A percentile compares a stretch with the other conserved stretches of the same genome.
These are phyloP conservation scores for Acanthamoeba lenticulata DNA, from an alignment of 208 protist species.

Conservation along the genomic window DNA sequence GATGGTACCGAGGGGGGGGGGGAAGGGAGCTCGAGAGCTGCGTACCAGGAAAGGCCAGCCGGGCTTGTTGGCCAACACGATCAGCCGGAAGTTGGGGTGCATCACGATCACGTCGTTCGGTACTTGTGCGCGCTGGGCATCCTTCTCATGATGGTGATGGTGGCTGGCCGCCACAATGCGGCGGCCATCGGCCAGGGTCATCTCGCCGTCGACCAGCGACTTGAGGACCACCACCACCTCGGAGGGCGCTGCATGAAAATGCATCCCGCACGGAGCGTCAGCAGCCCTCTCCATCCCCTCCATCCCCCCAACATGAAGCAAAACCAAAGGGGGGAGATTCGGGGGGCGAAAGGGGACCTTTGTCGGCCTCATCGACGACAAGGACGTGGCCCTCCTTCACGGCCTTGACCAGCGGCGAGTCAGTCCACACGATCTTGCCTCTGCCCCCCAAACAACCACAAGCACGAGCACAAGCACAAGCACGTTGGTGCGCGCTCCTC, in stretches of 20 bases:
- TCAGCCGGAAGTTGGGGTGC: constrained; percentile 82
- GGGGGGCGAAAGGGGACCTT: constrained; percentile 72
- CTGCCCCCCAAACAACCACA: constrained; percentile 67
- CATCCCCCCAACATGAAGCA: not conserved
- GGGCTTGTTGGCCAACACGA: constrained; percentile 80
- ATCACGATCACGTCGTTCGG: constrained; percentile 60
- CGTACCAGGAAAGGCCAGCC: constrained; percentile 64
- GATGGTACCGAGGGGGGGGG: not conserved
- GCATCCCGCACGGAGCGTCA: not conserved
- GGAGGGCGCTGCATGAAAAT: constrained; percentile 84
- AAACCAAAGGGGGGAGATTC: not conserved
- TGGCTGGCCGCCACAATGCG: not conserved
- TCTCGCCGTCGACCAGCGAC: constrained; percentile 83
- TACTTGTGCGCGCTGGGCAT: not conserved
- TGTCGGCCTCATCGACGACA: constrained; percentile 95
- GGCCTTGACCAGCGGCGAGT: constrained; percentile 94
- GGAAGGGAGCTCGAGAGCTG: not conserved
- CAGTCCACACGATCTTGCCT: constrained; percentile 92
- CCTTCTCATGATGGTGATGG: not conserved
- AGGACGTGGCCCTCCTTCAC: constrained; percentile 92
- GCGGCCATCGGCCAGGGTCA: constrained; percentile 84
- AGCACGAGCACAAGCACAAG: not conserved
- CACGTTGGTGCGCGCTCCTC: not conserved
- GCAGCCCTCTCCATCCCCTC: not conserved
- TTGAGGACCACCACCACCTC: constrained; percentile 88